Percentiles rank a stretch among this genome's conserved stretches.
Evolutionary conservation across 2,329 filamentous ascomycete genomes (phyloP).

Genomic region (Arthrobotrys conoides): DNA sequence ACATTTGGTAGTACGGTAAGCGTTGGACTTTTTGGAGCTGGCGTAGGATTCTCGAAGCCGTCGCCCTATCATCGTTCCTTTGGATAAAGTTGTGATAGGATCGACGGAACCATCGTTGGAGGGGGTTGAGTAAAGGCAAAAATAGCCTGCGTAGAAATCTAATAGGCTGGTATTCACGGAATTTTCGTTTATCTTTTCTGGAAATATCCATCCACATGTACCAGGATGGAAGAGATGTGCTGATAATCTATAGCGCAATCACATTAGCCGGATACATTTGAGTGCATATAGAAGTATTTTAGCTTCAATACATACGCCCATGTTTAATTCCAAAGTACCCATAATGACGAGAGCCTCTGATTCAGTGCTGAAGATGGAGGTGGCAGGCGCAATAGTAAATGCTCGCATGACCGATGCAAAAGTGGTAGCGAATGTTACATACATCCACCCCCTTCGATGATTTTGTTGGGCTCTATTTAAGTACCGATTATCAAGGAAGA

Average conservation of each 20-base stretch:
- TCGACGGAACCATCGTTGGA: not conserved
- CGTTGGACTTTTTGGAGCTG: not conserved
- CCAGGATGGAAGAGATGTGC: slow-evolving; percentile 33
- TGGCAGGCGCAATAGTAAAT: slow-evolving; percentile 39
- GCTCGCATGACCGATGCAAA: slow-evolving; percentile 33
- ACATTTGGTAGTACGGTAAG: not conserved
- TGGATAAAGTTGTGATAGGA: not conserved
- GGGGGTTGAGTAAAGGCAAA: not conserved
- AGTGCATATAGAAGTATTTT: not conserved
- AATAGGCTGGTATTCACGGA: slow-evolving; percentile 42
- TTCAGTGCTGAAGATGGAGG: slow-evolving; percentile 37
- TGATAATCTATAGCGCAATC: slow-evolving; percentile 29
- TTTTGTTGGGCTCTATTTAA: not conserved
- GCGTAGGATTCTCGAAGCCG: not conserved
- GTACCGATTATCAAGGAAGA: slow-evolving; percentile 32
- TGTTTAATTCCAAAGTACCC: slow-evolving; percentile 48
- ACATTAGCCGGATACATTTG: not conserved
- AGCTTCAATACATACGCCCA: slow-evolving; percentile 26
- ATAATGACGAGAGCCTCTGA: slow-evolving; percentile 40
- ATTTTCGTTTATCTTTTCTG: slow-evolving; percentile 12
- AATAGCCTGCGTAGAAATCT: not conserved
- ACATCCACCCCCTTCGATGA: slow-evolving; percentile 37
- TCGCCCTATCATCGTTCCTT: not conserved
- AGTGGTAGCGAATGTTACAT: slow-evolving; percentile 38
- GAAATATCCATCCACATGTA: slow-evolving; percentile 48